These are phyloP conservation scores for Trametes maxima DNA, from an alignment of 768 basidiomycete species.

Conservation along the genomic window DNA sequence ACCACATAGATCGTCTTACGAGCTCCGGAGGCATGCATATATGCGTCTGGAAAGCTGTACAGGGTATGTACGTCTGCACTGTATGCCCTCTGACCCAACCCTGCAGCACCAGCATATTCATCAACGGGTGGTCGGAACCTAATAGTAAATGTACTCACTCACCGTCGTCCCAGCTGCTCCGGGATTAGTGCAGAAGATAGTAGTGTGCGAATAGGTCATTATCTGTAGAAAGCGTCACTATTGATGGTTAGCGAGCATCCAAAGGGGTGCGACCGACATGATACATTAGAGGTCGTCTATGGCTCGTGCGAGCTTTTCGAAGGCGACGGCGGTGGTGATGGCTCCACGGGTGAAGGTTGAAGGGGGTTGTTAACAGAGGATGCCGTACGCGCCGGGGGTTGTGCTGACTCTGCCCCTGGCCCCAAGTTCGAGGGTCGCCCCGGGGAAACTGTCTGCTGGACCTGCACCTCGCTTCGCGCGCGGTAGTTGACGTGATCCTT, in stretches of 20 bases:
- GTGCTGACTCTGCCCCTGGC: no score
- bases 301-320: not conserved
- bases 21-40: not conserved
- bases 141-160: not conserved
- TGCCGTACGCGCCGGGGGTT: not conserved
- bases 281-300: slow-evolving; percentile 16
- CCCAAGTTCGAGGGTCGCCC: no score
- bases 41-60: slow-evolving; percentile 4
- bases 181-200: slow-evolving; percentile 14
- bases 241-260: no score
- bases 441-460: not conserved
- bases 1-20: not conserved
- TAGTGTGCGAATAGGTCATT: slow-evolving; percentile 16
- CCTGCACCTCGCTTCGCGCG: slow-evolving; percentile 7
- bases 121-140: not conserved
- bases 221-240: not conserved
- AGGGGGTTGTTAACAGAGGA: not conserved
- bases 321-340: not conserved
- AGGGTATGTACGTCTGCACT: slow-evolving; percentile 8
- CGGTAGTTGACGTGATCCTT: slow-evolving; percentile 49
- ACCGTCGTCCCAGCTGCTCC: slow-evolving; percentile 2
- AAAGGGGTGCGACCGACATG: not conserved
- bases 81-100: slow-evolving; percentile 9
- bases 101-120: not conserved
- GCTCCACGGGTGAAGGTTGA: not conserved